Evolutionary conservation across 768 basidiomycete species (phyloP), one percentile per base, ranked within the genome.

Genomic region (Crepidotus variabilis): DNA sequence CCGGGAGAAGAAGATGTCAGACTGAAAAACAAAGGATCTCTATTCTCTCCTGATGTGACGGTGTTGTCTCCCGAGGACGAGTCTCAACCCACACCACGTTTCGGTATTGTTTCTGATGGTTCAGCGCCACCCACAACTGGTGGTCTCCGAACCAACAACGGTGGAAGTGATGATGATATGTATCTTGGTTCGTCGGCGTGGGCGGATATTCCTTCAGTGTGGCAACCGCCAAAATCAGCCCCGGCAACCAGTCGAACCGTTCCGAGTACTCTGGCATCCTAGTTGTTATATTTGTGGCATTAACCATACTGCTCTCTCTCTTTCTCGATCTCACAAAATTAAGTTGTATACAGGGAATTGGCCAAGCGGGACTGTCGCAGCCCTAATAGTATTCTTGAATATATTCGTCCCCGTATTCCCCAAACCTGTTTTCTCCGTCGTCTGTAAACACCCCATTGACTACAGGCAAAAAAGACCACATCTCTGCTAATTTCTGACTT

Each of bases 11-110:
- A 47, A 46, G 23, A 20, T 20, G 43, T 50, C 9, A 6, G 28
- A 2, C 7, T 21, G 14, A 23, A 46, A 18, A 22, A 32, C 6
- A 20, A 28, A 47, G 36, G 49, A 24, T 28, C 57, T 7, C 16
- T 46, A 28, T 13, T 54, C 10, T 34, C 36, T 18, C 18, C 45
- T 16, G 39, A 43, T 43, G 39, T 14, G 2, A 46, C 24, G 1
- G 49, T 22, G 11, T 35, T 47, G 6, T 57, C 50, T 1, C 56
- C 50, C 16, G 53, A 39, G 3, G 57, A 60, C 6, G 55, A 60
- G 23, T 57, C 59, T 1, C 56, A 63, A 21, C 35, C 51, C 10
- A 65, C 62, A 23, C 60, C 64, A 20, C 51, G 49, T 2, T 33
- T 46, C 39, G 39, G 14, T 11, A 43, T 43, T 20, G 39, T 20